Evolutionary conservation across 768 basidiomycete species (phyloP).

Genomic region (Crucibulum laeve): DNA sequence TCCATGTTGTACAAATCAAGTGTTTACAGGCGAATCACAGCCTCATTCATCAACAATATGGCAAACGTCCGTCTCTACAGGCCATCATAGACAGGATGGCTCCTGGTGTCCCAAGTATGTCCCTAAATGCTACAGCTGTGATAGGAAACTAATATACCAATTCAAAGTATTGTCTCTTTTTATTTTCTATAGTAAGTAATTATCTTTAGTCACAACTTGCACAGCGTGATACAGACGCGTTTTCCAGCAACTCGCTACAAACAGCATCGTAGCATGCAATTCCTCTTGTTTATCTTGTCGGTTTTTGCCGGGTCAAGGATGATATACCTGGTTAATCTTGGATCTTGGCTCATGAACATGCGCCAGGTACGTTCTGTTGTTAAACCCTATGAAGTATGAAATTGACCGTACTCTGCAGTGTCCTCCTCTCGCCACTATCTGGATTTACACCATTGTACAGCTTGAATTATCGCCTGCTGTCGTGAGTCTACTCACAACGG

Average conservation of each 20-base stretch:
- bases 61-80: constrained; percentile 45
- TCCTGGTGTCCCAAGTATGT: constrained; percentile 71
- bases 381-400: background rate
- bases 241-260: constrained; percentile 63
- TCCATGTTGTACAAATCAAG: constrained; percentile 2
- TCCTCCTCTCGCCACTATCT: constrained; percentile 73
- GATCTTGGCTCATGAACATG: constrained; percentile 71
- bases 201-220: background rate
- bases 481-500: constrained; percentile 48
- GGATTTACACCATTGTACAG: constrained; percentile 74
- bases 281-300: constrained; percentile 55
- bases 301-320: constrained; percentile 56
- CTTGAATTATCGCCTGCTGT: constrained; percentile 62
- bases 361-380: constrained; percentile 47
- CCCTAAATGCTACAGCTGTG: background rate
- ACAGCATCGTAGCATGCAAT: constrained; percentile 44
- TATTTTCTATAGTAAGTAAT: constrained; percentile 66
- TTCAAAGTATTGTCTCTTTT: constrained; percentile 67
- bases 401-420: constrained; percentile 35
- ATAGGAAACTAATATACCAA: background rate
- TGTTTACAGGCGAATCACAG: constrained; percentile 28
- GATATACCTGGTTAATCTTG: constrained; percentile 66
- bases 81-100: constrained; percentile 54
- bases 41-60: constrained; percentile 77
- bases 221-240: background rate